These are phyloP conservation scores for Zoysia pacifica DNA, from an alignment of 176 grass and related monocot species.

Conservation along the genomic window DNA sequence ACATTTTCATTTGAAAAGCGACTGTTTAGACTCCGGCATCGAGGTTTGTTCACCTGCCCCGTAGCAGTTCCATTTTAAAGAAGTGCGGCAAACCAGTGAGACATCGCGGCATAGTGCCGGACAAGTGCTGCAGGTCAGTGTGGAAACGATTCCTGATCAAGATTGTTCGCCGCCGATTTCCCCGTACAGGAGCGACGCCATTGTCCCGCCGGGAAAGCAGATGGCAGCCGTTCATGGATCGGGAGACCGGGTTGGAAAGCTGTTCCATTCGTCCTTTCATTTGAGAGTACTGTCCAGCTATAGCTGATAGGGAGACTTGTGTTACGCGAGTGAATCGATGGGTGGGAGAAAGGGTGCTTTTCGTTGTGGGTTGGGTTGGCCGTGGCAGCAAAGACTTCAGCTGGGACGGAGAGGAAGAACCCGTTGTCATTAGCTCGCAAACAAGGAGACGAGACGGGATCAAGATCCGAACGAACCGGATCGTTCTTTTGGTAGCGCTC, in stretches of 20 bases:
- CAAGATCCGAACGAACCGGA: background rate
- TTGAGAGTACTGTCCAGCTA: constrained; percentile 20
- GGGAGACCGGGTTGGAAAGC: constrained; percentile 13
- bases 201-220: constrained; percentile 43
- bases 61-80: background rate
- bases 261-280: constrained; percentile 37
- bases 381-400: constrained; percentile 28
- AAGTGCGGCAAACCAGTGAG: background rate
- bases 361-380: constrained; percentile 38
- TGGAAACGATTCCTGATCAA: background rate
- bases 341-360: constrained; percentile 67
- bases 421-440: background rate
- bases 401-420: background rate
- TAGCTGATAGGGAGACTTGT: background rate
- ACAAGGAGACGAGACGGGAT: background rate
- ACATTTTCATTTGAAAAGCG: background rate
- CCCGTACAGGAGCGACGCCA: constrained; percentile 40
- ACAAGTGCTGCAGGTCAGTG: background rate
- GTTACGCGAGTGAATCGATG: background rate
- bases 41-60: background rate
- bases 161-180: constrained; percentile 7
- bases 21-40: background rate
- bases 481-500: background rate
- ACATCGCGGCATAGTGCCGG: background rate
- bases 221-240: constrained; percentile 37